Evolutionary conservation across 129 eudicot genomes (phyloP).

Genomic region (Solidago caesia): DNA sequence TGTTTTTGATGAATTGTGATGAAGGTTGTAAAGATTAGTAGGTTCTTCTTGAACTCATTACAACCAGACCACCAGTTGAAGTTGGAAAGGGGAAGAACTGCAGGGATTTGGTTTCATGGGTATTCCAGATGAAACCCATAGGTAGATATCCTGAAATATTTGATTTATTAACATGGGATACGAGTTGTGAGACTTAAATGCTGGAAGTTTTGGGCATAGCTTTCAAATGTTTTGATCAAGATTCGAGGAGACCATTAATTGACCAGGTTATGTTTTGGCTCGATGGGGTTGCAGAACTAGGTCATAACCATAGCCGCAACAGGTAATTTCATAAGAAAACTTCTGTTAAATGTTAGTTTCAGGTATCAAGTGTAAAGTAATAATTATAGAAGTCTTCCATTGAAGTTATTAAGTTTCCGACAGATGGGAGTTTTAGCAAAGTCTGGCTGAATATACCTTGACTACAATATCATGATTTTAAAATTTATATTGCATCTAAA

Average conservation of each 20-base stretch:
- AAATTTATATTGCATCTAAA: background rate
- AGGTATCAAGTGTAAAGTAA: no score
- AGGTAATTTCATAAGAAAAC: background rate
- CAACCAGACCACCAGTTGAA: constrained; percentile 84
- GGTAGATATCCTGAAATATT: constrained; percentile 65
- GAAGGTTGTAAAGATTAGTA: no score
- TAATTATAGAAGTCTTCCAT: no score
- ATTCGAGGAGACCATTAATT: constrained; percentile 79
- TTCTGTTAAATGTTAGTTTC: no score
- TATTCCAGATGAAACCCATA: constrained; percentile 75
- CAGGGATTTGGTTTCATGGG: constrained; percentile 90
- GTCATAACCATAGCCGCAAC: constrained; percentile 18
- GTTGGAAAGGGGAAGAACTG: constrained; percentile 92
- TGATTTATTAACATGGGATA: constrained; percentile 56
- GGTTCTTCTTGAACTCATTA: constrained; percentile 87
- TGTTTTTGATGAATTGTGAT: no score
- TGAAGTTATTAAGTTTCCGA: background rate
- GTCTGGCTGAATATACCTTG: background rate
- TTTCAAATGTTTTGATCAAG: constrained; percentile 75
- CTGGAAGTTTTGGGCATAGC: constrained; percentile 76
- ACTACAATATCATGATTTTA: background rate
- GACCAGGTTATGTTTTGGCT: constrained; percentile 89
- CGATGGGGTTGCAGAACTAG: constrained; percentile 49
- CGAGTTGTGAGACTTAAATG: constrained; percentile 57
- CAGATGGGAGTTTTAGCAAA: background rate